These are phyloP conservation scores for Kluyveromyces marxianus DNA, from an alignment of 1,139 yeast species.

Conservation along the genomic window DNA sequence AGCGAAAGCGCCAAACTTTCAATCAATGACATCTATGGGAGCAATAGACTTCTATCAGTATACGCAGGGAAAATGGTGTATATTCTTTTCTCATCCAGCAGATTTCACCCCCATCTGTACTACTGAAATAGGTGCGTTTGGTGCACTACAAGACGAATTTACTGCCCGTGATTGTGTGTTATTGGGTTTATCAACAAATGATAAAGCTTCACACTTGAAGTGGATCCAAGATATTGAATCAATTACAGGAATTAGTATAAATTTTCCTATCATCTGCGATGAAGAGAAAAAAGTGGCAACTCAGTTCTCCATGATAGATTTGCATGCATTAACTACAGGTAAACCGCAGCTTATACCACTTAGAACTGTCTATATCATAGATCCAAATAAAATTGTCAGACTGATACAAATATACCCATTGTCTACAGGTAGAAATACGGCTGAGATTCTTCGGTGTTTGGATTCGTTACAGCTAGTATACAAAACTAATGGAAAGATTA, in stretches of 20 bases:
- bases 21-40: conserved; percentile 67
- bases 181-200: conserved; percentile 73
- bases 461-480: conserved; percentile 77
- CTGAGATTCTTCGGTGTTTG: conserved; percentile 73
- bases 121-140: conserved; percentile 83
- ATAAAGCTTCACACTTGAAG: conserved; percentile 57
- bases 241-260: conserved; percentile 55
- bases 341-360: conserved; percentile 50
- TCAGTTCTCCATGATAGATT: conserved; percentile 72
- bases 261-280: conserved; percentile 79
- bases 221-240: conserved; percentile 85
- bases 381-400: conserved; percentile 68
- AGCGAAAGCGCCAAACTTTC: conserved; percentile 73
- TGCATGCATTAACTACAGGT: conserved; percentile 52
- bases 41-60: conserved; percentile 68
- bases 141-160: conserved; percentile 76
- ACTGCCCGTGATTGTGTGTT: conserved; percentile 68
- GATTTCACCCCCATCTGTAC: conserved; percentile 89
- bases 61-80: conserved; percentile 69
- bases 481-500: conserved; percentile 45
- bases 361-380: conserved; percentile 77
- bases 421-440: conserved; percentile 81
- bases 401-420: conserved; percentile 75
- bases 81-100: conserved; percentile 80
- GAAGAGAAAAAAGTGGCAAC: conserved; percentile 61